A percentile compares a stretch with the other conserved stretches of the same genome.
These are phyloP conservation scores for Adiantum capillusveneris DNA, from an alignment of 75 land plant species.

Conservation along the genomic window DNA sequence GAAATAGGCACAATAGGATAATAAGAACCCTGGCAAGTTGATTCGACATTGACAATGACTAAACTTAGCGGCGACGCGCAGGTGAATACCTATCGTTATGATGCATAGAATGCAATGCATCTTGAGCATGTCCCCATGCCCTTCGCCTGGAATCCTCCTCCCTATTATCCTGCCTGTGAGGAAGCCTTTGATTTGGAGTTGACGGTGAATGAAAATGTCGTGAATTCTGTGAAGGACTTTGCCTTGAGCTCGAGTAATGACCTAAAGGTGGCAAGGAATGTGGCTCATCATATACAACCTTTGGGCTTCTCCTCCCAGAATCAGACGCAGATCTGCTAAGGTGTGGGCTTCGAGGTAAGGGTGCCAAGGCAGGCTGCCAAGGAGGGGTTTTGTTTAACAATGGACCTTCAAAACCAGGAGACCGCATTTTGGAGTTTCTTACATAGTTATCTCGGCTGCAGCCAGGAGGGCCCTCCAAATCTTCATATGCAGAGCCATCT, in stretches of 20 bases:
- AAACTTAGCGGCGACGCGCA: too few relatives aligned
- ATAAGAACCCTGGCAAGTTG: too few relatives aligned
- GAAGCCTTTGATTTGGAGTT: conserved; percentile 3
- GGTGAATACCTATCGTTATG: too few relatives aligned
- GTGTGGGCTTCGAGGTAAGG: conserved; percentile 1
- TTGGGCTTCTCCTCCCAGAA: conserved; percentile 2
- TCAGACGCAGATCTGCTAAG: conserved; percentile 6
- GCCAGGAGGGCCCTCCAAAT: not conserved
- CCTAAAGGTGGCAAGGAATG: not conserved
- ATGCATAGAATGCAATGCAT: too few relatives aligned
- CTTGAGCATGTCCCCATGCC: too few relatives aligned
- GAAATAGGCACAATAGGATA: too few relatives aligned
- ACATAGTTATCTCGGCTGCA: not conserved
- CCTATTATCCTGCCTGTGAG: too few relatives aligned
- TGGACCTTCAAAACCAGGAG: conserved; percentile 6
- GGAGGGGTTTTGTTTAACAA: conserved; percentile 2
- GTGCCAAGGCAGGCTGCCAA: conserved; percentile 5
- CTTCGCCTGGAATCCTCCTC: too few relatives aligned
- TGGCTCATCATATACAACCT: not conserved
- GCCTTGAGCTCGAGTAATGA: not conserved
- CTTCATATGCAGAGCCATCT: not conserved
- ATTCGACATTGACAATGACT: too few relatives aligned
- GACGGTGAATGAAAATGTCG: not conserved
- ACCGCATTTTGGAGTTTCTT: not conserved
- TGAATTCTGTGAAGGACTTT: not conserved